Conservation (phyloP, 352 stramenopile genomes). For the Phytophthora citricola region DNA sequence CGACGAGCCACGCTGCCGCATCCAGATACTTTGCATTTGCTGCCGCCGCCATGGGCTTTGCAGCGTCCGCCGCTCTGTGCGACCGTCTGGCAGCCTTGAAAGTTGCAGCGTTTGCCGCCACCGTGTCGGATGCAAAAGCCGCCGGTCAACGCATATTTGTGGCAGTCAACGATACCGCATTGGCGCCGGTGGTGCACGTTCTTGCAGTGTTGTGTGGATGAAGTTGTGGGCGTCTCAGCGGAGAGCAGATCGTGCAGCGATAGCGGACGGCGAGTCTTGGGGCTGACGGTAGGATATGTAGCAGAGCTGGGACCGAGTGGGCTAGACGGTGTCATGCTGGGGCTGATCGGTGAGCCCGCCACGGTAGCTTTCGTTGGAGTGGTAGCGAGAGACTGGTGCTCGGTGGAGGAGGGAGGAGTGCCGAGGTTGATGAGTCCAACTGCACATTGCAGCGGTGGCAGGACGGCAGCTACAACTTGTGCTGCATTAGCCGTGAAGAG, state of each 20-base stretch:
- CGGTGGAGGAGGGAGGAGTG: neutral
- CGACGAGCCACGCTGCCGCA: slow-evolving; percentile 71
- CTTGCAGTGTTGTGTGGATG: slow-evolving; percentile 21
- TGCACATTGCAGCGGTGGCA: slow-evolving; percentile 36
- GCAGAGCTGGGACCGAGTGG: neutral
- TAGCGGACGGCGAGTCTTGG: slow-evolving; percentile 52
- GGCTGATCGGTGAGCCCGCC: slow-evolving; percentile 46
- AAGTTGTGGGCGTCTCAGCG: slow-evolving; percentile 21
- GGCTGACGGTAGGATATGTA: slow-evolving; percentile 6
- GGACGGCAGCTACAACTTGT: neutral
- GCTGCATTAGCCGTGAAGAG: slow-evolving; percentile 19
- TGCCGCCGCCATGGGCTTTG: slow-evolving; percentile 86
- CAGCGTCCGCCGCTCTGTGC: slow-evolving; percentile 83
- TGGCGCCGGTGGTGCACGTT: slow-evolving; percentile 58
- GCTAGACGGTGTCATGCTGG: slow-evolving; percentile 30
- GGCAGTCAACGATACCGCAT: slow-evolving; percentile 61
- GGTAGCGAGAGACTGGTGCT: slow-evolving; percentile 12
- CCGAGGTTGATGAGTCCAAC: slow-evolving; percentile 24
- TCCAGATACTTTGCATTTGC: slow-evolving; percentile 70
- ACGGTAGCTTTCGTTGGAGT: slow-evolving; percentile 33
- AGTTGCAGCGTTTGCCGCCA: slow-evolving; percentile 77
- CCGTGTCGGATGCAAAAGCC: slow-evolving; percentile 82
- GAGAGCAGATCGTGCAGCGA: slow-evolving; percentile 65
- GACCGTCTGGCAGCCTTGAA: slow-evolving; percentile 64
- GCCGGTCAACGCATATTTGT: slow-evolving; percentile 72